Percentiles rank a stretch among this genome's conserved stretches.
Evolutionary conservation across 1,139 yeast genomes (phyloP).

Genomic region (Nematodospora anomalae): DNA sequence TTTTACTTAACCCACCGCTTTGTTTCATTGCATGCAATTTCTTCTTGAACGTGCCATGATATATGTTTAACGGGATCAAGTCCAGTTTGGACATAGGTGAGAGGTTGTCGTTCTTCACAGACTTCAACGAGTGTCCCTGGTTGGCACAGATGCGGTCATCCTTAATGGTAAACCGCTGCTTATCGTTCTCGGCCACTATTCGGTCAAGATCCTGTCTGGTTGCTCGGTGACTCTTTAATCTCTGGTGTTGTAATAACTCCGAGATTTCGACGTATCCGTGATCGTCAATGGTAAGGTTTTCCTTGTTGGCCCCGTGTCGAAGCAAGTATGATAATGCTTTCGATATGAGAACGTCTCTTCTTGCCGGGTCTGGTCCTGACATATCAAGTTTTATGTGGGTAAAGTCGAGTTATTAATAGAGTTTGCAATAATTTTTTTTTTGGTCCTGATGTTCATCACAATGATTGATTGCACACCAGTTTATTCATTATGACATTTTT

Average conservation of each 20-base stretch:
- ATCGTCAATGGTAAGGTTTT: slow-evolving; percentile 59
- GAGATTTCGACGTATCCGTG: slow-evolving; percentile 64
- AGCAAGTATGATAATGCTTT: slow-evolving; percentile 73
- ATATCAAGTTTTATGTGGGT: slow-evolving; percentile 1
- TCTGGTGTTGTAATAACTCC: slow-evolving; percentile 55
- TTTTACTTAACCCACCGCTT: slow-evolving; percentile 59
- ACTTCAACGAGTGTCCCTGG: slow-evolving; percentile 81
- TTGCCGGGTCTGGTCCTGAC: slow-evolving; percentile 19
- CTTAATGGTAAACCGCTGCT: slow-evolving; percentile 60
- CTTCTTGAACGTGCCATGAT: slow-evolving; percentile 77
- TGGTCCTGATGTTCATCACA: neutral
- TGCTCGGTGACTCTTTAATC: slow-evolving; percentile 55
- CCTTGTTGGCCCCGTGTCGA: slow-evolving; percentile 82
- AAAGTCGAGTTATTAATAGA: neutral
- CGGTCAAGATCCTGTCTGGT: slow-evolving; percentile 57
- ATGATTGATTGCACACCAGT: no score
- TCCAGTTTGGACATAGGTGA: slow-evolving; percentile 23
- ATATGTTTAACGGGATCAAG: slow-evolving; percentile 35
- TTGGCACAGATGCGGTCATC: slow-evolving; percentile 66
- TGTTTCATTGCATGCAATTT: slow-evolving; percentile 51
- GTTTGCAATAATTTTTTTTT: neutral
- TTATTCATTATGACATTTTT: no score
- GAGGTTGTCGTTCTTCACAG: slow-evolving; percentile 44
- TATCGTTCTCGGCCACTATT: slow-evolving; percentile 66
- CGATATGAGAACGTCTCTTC: slow-evolving; percentile 59